Base-by-base conservation (phyloP, 2,329 filamentous ascomycete species). In the Graphilbum ipis-grandicollis region DNA sequence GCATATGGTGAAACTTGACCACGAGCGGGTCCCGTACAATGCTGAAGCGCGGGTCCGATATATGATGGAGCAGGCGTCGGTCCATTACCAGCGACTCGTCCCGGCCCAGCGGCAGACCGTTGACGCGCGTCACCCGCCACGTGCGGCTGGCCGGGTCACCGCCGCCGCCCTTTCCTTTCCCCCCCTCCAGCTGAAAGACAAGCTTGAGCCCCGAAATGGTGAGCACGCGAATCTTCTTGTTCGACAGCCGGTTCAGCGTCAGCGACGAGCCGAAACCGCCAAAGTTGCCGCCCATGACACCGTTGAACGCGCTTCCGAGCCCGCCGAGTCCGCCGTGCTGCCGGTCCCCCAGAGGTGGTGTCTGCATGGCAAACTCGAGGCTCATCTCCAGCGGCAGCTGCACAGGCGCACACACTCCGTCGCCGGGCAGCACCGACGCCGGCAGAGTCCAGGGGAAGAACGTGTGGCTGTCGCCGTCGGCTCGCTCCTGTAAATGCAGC, bases 381-480 rank as follows among this genome's bases (percentile, higher is more conserved):
- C 62, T 62, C 17, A 90, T 75, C 3, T 83, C 79, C 9, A 78
- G 65, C 15, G 79, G 77, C 39, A 75, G 64, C 5, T 73, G 66
- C 45, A 93, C 76, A 12, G 70, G 72, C 5, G 77, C 67, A 46
- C 83, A 93, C n/a, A 68, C 78, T 1, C 80, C 88, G 48, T 92
- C 74, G 9, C 60, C 56, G 0, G 86, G 84, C 3, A 94, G 66
- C 46, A 93, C 64, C 19, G 71, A 66, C 1, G 65, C 62, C 0
- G 90, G 88, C 0, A 98, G 60, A 1, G 90, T 96, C 88, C 88
- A 96, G 0, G 90, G 90, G 50, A 85, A 96, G 48, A 82, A 77
- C 0, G 79, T 88, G 52, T 86, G 77, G 48, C 93, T 93, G 1
- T 74, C 42, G 19, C 22, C 26, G 26, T 19, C 31, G 4, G 28